Base-by-base conservation (phyloP, 371 early-diverging fungal genomes). In the Dichotomocladium elegans region DNA sequence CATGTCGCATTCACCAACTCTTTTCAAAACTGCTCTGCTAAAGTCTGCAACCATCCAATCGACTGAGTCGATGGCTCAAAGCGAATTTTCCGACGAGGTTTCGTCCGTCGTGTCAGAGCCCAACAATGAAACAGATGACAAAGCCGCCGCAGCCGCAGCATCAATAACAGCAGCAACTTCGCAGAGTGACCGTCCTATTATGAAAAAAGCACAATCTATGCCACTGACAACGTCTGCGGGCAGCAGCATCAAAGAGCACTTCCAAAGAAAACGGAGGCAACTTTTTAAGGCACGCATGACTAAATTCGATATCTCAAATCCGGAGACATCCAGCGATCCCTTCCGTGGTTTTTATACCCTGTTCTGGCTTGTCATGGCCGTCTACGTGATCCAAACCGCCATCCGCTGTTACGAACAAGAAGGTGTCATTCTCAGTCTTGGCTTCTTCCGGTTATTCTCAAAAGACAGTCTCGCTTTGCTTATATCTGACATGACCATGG, bases 301-400 rank as follows among this genome's bases (percentile, higher is more conserved):
- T 10, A 67, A 66, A 42, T 71, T 77, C 51, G 78, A 77, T 55
- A 45, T 68, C 15, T 61, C 74, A 4, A 70, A 74, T 35, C 64
- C 74, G 30, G 70, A 74, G 14, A 62, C 64, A 3, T 68, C 67
- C 6, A 75, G 80, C 30, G 77, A 77, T 45, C 66, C 79, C 7
- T 83, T 85, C 64, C 81, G 91, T n/a, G 96, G 97, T 1, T 93
- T 95, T 53, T 90, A 92, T 55, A 89, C 88, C 0, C 74, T 95
- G 8, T 95, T 95, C 68, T 97, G 96, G 96, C 81, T 93, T 25
- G 81, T 83, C 25, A 88, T 93, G 79, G 89, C 82, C 12, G 81
- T 87, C 45, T 92, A 90, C 58, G 77, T 88, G 5, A 50, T 92
- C 17, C 85, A 85, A 45, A 83, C 89, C 2, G 58, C 88, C 22